Base-by-base conservation (phyloP, 345 rosid species). In the Anacardium occidentale region DNA sequence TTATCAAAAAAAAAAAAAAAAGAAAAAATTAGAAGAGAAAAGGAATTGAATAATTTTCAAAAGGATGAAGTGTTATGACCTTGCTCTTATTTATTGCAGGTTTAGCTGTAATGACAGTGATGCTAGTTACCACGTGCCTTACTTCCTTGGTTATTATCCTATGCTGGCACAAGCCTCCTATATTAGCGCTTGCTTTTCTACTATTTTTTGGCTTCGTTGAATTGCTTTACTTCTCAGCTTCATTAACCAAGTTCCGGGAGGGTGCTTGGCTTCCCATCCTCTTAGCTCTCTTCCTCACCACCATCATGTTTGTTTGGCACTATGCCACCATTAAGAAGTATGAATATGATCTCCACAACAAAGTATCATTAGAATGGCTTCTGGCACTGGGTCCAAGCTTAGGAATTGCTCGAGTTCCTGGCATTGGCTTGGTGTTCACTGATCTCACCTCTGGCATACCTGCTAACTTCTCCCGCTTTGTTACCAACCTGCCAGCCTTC, bases 211-310 rank as follows among this genome's bases (percentile, higher is more conserved):
- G 96, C 10, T 88, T 91, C 0, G 68, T 96, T 44, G 99, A 96
- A 57, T 80, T 96, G 72, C 94, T 96, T 58, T 96, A 96, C 86
- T 96, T 96, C 88, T 93, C 99, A 3, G 98, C 99, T 48, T 96
- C 99, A 5, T 93, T 96, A 20, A 91, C 96, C 74, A 96, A 96
- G 77, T 96, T 93, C 80, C 84, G 84, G 0, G 99, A 96, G 71
- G 99, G 99, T 62, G 99, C 99, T 22, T 96, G 99, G 99, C 97
- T 96, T 26, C 99, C 99, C 15, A 93, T 96, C 73, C 99, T 96
- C 79, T 81, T 93, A 56, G 97, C 99, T 18, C 85, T 96, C 25
- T 55, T 91, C 68, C 92, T 96, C 75, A 90, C 91, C 88, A 90
- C 84, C 68, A 71, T 91, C 86, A 91, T 96, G 99, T 89, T 96